Base-by-base conservation (phyloP, 129 eudicot species). In the Apium graveolens region DNA sequence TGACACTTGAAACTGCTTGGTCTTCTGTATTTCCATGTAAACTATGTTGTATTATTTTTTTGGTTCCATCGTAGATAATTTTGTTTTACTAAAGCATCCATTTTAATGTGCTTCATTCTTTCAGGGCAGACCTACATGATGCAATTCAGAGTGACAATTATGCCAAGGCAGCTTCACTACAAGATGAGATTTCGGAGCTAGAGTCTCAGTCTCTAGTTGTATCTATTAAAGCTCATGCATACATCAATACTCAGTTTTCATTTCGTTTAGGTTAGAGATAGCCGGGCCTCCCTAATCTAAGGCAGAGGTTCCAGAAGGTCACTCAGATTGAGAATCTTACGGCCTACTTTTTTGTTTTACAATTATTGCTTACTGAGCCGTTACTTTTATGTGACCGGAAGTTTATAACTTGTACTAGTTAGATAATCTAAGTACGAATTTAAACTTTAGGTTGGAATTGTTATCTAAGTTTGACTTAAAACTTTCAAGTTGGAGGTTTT, bases 141-240 rank as follows among this genome's bases (percentile, higher is more conserved):
- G 98, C 98, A 85, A 85, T 91, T 70, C 84, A 91, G 84, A 86
- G 81, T 77, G 98, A 94, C 73, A 90, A 91, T 68, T 91, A 94
- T 78, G 78, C 83, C 51, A 43, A 79, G 79, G 98, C 98, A 53
- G 93, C 96, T 81, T 86, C 84, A 70, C 76, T 91, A 68, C 88
- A 92, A 18, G 97, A 94, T 84, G 83, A 87, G 68, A 87, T 91
- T 71, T 89, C 96, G 73, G 87, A 89, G 84, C 84, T 94, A 62
- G 96, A 94, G 87, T 90, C 96, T 0, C 92, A 94, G 86, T 86
- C 96, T 82, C 82, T 91, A 79, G 88, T 89, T 85, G 93, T 90
- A 69, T 85, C 98, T 20, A 76, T 90, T 34, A 94, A 85, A 81
- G 97, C 96, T 74, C 96, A 88, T 81, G 93, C 96, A 42, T 94